These are phyloP conservation scores for Pterocarpus macrocarpus DNA, from an alignment of 306 rosid species.

Conservation along the genomic window DNA sequence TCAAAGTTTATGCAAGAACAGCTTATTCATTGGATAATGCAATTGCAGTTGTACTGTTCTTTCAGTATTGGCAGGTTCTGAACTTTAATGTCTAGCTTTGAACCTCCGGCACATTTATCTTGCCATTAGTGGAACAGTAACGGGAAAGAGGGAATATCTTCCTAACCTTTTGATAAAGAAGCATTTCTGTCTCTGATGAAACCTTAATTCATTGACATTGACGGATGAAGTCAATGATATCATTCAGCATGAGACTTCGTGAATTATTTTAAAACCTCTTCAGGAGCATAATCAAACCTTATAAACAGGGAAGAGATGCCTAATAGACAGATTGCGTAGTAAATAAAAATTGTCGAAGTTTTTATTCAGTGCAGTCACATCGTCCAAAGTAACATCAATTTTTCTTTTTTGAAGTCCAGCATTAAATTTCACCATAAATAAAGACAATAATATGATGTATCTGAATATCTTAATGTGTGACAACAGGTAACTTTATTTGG, in stretches of 20 bases:
- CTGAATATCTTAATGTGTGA: background rate
- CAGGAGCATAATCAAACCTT: background rate
- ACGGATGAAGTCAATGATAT: background rate
- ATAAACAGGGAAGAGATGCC: background rate
- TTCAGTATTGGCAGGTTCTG: slow-evolving; percentile 20
- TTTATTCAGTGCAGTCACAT: background rate
- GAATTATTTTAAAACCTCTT: background rate
- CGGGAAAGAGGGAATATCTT: background rate
- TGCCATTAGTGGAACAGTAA: background rate
- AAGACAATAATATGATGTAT: background rate
- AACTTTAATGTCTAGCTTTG: background rate
- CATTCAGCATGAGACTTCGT: background rate
- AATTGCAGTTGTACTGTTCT: slow-evolving; percentile 25
- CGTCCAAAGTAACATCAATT: background rate
- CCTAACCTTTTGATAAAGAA: background rate
- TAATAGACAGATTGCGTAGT: too few relatives aligned
- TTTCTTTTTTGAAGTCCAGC: background rate
- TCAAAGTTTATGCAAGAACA: slow-evolving; percentile 8
- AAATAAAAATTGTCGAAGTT: background rate
- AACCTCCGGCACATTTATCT: background rate
- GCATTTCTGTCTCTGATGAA: background rate
- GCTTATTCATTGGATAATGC: slow-evolving; percentile 15
- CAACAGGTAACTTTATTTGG: background rate
- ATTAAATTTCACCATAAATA: slow-evolving; percentile 3
- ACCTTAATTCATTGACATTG: background rate